Evolutionary conservation across 2,329 filamentous ascomycete genomes (phyloP), one percentile per base, ranked within the genome.

Genomic region (Periconia digitata): DNA sequence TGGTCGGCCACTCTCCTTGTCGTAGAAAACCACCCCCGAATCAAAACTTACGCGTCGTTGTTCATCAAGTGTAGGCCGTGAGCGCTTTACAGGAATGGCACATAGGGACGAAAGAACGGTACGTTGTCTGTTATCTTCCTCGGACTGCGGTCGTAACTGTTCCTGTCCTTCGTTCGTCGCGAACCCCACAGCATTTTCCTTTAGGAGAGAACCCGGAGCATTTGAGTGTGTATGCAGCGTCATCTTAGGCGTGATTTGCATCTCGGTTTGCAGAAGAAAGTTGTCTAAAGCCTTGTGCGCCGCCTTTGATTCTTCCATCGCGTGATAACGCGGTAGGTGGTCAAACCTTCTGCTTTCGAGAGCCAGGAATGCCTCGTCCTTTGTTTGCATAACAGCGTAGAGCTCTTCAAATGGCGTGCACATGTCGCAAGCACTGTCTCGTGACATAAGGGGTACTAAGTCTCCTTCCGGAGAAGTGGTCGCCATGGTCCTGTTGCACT

Each of bases 281-380:
- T 69, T 69, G 15, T 59, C 57, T 24, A 64, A 54, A 3, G 51
- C 51, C 45, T 57, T 55, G 16, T 55, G 58, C 13, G 56, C 52
- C 23, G 21, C 47, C 16, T 49, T 57, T 34, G 51, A 29, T 4
- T 51, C 53, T 4, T 51, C 44, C 6, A 59, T 47, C 16, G 59
- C 60, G 18, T 49, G 37, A 17, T 46, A 37, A 8, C 59, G 56
- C 1, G 51, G 47, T 13, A 37, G 46, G 39, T 56, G 48, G 1
- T 53, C 50, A 17, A 51, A 46, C 8, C 57, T 47, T 29, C 60
- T 54, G 17, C 52, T 24, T 32, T 49, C 42, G 6, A 59, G 16
- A 3, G 29, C 32, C 12, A 42, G 43, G 43, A 54, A 64, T 17
- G 50, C 47, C 21, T 43, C 42, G 29, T 63, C 51, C 24, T 52